Evolutionary conservation across 129 eudicot species (phyloP).

Genomic region (Artemisia tridentata): DNA sequence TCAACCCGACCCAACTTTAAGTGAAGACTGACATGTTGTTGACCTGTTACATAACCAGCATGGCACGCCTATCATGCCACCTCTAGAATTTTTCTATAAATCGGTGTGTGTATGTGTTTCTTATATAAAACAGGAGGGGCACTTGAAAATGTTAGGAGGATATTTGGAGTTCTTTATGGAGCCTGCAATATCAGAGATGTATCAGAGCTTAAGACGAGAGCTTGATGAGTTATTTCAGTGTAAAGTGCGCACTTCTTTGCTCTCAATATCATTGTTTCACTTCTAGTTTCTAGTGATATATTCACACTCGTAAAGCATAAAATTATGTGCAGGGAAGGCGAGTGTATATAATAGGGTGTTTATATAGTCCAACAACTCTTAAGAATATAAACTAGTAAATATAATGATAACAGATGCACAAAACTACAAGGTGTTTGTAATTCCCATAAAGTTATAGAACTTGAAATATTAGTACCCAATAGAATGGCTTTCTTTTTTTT

Average conservation of each 20-base stretch:
- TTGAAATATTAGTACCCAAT: no score
- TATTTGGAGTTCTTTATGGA: conserved; percentile 90
- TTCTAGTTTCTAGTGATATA: no score
- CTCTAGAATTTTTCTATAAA: not conserved
- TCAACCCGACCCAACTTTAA: not conserved
- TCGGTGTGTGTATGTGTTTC: not conserved
- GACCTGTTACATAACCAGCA: not conserved
- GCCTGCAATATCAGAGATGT: conserved; percentile 64
- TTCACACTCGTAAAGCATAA: no score
- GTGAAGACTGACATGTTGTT: not conserved
- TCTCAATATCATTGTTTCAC: no score
- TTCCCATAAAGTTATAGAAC: no score
- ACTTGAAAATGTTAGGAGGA: conserved; percentile 91
- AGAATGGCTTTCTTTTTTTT: no score
- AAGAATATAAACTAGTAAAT: no score
- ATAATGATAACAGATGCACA: no score
- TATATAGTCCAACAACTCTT: no score
- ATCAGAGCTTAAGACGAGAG: conserved; percentile 64
- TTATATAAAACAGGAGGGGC: conserved; percentile 57
- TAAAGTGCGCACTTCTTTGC: conserved; percentile 44
- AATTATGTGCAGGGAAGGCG: no score
- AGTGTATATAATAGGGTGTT: no score
- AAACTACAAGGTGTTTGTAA: no score
- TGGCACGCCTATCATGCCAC: not conserved
- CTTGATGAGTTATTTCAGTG: conserved; percentile 73